Conservation (phyloP, 306 rosid species). For the Medicago arabica region DNA sequence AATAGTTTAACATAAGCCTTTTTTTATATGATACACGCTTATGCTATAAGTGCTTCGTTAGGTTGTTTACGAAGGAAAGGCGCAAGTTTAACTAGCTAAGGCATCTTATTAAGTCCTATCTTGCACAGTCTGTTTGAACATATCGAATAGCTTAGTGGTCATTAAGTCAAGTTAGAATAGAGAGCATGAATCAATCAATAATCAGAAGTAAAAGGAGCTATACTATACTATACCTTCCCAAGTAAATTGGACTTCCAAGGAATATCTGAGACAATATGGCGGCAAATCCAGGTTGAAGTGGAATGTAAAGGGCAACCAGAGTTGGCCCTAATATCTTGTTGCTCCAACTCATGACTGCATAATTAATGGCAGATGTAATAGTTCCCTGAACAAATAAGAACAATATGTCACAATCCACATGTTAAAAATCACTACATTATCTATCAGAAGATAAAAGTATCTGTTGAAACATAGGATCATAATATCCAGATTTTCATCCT, state of each 20-base stretch:
- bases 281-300: conserved; percentile 1
- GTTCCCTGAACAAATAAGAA: background rate
- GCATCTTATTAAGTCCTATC: background rate
- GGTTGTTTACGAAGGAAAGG: no score
- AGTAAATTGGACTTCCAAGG: background rate
- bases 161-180: background rate
- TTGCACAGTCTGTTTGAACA: background rate
- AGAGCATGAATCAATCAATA: background rate
- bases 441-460: no score
- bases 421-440: background rate
- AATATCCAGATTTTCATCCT: no score
- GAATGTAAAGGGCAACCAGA: background rate
- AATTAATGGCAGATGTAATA: conserved; percentile 1
- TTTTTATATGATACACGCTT: no score
- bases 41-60: no score
- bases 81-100: background rate
- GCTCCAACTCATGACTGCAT: background rate
- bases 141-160: no score
- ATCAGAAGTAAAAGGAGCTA: background rate
- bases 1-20: no score
- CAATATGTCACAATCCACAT: background rate
- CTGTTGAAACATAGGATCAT: no score
- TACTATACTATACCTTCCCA: background rate
- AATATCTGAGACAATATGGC: background rate
- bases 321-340: background rate